Evolutionary conservation across 441 rosid genomes (phyloP), one percentile per base, ranked within the genome.

Genomic region (Gossypium davidsonii): DNA sequence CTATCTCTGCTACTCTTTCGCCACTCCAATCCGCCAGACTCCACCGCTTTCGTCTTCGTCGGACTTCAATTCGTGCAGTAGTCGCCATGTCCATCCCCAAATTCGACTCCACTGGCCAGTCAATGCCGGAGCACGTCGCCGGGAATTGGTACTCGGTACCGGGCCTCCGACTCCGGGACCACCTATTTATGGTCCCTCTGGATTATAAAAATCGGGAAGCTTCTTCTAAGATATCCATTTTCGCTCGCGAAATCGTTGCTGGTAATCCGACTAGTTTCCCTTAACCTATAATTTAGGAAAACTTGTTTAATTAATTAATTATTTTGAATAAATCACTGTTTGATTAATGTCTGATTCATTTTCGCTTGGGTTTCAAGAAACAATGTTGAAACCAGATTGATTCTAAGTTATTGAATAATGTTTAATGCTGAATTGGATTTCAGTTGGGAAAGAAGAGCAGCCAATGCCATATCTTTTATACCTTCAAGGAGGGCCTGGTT

Each of bases 401-500:
- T 34, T 17, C 49, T 63, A 34, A 12, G 63, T 59, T 26, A 11
- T 14, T 59, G 28, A 59, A 15, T 49, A 67, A 26, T 67, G 71
- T 3, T 25, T 26, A 61, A 31, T 69, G 37, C 15, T 15, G 37
- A 63, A 53, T 71, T 68, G 51, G 55, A 15, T 77, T 81, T 77
- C 79, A 91, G 98, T 79, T 52, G 96, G 96, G 59, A 91, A 90
- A 81, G 99, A 94, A 81, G 94, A 90, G 44, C 84, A 90, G 63
- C 65, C 72, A 59, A 59, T 94, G 79, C 97, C 99, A 23, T 94
- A 86, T 78, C 85, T 94, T 23, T 78, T 90, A 73, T 94, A 20
- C 76, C 80, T 92, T 74, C 98, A 94, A 77, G 98, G 97, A 48
- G 98, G 98, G 48, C 98, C 98, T 23, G 98, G 98, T 60, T 90